Conservation (phyloP, 2,329 filamentous ascomycete genomes). For the Rutstroemia sydowiana region DNA sequence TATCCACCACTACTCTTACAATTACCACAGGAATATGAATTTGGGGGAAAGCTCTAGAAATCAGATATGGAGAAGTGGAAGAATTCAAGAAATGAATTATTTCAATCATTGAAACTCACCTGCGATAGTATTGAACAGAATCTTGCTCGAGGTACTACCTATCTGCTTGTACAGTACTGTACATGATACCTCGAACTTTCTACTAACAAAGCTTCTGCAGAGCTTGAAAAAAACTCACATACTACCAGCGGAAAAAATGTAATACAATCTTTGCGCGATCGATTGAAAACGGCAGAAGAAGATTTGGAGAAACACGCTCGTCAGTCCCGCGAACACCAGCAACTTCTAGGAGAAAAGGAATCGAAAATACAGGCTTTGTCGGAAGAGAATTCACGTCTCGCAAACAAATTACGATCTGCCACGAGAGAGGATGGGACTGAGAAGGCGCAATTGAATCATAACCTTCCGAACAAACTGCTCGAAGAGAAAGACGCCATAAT, state of each 20-base stretch:
- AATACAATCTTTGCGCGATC: not conserved
- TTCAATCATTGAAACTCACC: slow-evolving; percentile 18
- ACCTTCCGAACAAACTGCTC: not conserved
- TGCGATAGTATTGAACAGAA: slow-evolving; percentile 20
- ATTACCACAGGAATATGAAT: not conserved
- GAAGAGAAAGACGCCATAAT: not conserved
- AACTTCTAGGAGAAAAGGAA: not conserved
- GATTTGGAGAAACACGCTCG: not conserved
- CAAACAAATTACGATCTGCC: not conserved
- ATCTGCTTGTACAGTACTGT: not conserved
- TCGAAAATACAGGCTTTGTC: not conserved
- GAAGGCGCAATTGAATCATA: not conserved
- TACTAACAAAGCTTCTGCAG: not conserved
- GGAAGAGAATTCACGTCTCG: not conserved
- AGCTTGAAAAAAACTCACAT: not conserved
- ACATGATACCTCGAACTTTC: not conserved
- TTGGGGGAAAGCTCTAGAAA: not conserved
- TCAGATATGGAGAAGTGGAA: slow-evolving; percentile 24
- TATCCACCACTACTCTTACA: not conserved
- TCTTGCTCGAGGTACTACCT: slow-evolving; percentile 18
- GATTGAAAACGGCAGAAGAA: not conserved
- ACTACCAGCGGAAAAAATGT: not conserved
- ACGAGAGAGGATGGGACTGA: not conserved
- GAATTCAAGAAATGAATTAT: slow-evolving; percentile 19
- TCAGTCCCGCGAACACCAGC: not conserved